These are phyloP conservation scores for Solanum corneliomulleri DNA, from an alignment of 257 asterid genomes.

Conservation along the genomic window DNA sequence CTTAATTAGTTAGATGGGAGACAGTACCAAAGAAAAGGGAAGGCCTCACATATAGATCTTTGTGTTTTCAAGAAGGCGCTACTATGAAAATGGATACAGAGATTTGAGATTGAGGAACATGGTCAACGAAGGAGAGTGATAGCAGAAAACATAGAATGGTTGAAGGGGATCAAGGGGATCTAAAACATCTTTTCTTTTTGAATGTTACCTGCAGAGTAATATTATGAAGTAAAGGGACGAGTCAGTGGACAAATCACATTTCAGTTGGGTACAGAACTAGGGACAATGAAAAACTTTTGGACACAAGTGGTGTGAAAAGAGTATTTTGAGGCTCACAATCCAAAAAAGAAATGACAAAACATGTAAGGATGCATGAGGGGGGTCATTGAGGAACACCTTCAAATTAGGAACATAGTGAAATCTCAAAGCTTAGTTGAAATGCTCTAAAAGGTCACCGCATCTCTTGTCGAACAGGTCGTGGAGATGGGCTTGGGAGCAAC, in stretches of 20 bases:
- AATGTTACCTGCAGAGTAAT: background rate
- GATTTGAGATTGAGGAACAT: background rate
- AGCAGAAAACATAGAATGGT: background rate
- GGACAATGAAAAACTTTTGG: background rate
- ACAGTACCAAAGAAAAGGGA: background rate
- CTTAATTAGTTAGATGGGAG: background rate
- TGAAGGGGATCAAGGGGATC: background rate
- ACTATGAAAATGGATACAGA: background rate
- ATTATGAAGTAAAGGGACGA: background rate
- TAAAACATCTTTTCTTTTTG: background rate
- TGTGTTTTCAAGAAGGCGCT: background rate
- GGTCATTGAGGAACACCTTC: background rate
- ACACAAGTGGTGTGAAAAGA: background rate
- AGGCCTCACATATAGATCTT: background rate
- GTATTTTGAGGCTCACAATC: background rate
- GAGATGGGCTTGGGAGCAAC: background rate
- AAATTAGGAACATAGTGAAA: background rate
- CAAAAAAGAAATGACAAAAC: background rate
- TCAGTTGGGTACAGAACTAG: background rate
- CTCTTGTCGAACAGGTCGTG: background rate
- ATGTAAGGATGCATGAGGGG: background rate
- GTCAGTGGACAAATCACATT: background rate
- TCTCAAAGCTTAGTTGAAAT: background rate
- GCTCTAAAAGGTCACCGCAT: background rate
- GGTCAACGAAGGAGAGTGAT: background rate